Evolutionary conservation across 116 monocot species (phyloP).

Genomic region (Papilionanthe hybrid): DNA sequence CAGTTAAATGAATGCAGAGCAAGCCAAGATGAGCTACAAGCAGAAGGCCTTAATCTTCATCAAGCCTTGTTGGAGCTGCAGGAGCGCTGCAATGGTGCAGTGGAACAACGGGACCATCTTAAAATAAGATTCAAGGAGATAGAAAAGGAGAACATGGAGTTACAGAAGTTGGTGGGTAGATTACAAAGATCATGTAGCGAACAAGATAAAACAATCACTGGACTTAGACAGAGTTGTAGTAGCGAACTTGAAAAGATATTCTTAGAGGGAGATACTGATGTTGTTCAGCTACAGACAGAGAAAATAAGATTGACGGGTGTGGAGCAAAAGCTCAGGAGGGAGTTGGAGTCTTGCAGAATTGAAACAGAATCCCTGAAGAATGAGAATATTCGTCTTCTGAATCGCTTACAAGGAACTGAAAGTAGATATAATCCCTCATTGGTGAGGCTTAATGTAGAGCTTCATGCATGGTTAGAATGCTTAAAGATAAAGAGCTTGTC

Average conservation of each 20-base stretch:
- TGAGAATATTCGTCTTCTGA: conserved; percentile 56
- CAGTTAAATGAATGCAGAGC: conserved; percentile 40
- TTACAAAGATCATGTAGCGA: conserved; percentile 58
- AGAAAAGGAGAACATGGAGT: conserved; percentile 58
- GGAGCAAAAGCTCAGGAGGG: conserved; percentile 69
- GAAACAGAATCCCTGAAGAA: conserved; percentile 50
- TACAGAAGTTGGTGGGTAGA: conserved; percentile 44
- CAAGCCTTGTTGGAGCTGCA: conserved; percentile 37
- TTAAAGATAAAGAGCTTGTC: conserved; percentile 52
- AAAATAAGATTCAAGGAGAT: conserved; percentile 41
- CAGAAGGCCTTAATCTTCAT: conserved; percentile 45
- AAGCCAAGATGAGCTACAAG: conserved; percentile 41
- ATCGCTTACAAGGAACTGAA: conserved; percentile 28
- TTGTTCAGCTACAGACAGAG: conserved; percentile 52
- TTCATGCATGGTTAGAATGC: conserved; percentile 38
- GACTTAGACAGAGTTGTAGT: conserved; percentile 50
- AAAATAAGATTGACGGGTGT: conserved; percentile 65
- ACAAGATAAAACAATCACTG: conserved; percentile 76
- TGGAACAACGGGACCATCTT: conserved; percentile 42
- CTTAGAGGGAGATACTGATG: conserved; percentile 20
- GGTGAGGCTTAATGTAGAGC: conserved; percentile 54
- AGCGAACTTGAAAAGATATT: conserved; percentile 36
- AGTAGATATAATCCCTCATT: conserved; percentile 27
- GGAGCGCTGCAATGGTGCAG: conserved; percentile 29
- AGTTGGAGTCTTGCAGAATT: conserved; percentile 51